These are phyloP conservation scores for Blastobotrys persicus DNA, from an alignment of 1,139 yeast genomes.

Conservation along the genomic window DNA sequence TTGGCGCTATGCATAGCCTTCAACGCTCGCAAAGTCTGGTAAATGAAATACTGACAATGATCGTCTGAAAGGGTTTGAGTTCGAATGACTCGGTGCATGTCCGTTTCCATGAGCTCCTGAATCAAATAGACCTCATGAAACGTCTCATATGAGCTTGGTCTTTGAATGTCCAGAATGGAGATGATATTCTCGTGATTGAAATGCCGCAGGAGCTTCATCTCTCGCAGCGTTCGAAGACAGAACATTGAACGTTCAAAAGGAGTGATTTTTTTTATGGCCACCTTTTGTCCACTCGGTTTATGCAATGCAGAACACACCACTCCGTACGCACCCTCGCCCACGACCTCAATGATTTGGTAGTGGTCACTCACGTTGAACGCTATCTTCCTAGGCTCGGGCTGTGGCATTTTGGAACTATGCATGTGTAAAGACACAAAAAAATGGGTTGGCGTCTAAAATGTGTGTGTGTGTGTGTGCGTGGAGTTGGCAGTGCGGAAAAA, in stretches of 20 bases:
- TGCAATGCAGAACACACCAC: slow-evolving; percentile 92
- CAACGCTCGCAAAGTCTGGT: slow-evolving; percentile 89
- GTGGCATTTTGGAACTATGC: too few species aligned
- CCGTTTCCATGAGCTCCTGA: slow-evolving; percentile 97
- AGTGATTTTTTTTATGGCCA: slow-evolving; percentile 91
- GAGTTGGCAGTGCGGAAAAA: too few species aligned
- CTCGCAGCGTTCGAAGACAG: slow-evolving; percentile 86
- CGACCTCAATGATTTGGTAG: slow-evolving; percentile 78
- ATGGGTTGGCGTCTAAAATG: too few species aligned
- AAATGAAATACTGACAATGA: slow-evolving; percentile 88
- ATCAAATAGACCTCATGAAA: slow-evolving; percentile 90
- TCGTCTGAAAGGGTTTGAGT: slow-evolving; percentile 92
- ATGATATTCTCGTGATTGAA: slow-evolving; percentile 91
- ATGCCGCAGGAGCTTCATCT: slow-evolving; percentile 80
- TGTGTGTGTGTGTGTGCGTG: too few species aligned
- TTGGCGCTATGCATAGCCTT: slow-evolving; percentile 95
- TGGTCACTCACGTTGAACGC: slow-evolving; percentile 86
- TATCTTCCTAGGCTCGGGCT: slow-evolving; percentile 46
- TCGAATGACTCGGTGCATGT: slow-evolving; percentile 93
- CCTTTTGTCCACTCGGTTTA: slow-evolving; percentile 82
- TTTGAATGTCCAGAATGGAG: slow-evolving; percentile 84
- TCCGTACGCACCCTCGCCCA: slow-evolving; percentile 99
- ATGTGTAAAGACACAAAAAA: too few species aligned
- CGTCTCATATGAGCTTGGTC: slow-evolving; percentile 80
- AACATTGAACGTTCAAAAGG: slow-evolving; percentile 93